phyloP scores from a whole-genome alignment of 2,329 filamentous ascomycete species.

The Epichloe gansuensis region DNA sequence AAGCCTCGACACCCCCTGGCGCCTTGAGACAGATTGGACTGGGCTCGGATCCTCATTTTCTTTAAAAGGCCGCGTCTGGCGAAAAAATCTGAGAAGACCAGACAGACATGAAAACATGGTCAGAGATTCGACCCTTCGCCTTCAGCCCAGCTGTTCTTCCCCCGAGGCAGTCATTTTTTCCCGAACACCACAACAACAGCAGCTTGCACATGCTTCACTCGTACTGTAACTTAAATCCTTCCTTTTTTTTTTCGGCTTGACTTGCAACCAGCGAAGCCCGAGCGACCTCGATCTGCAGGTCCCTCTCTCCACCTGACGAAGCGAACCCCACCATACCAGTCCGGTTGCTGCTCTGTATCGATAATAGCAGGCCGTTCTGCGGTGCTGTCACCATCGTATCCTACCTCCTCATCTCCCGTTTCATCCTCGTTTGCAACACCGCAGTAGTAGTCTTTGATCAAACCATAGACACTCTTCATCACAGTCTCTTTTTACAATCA shows the following conservation, averaged over 20 bases:
- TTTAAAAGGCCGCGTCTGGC: background rate
- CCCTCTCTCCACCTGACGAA: background rate
- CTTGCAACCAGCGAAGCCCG: no score
- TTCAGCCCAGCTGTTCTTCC: no score
- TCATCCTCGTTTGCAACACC: background rate
- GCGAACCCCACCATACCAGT: background rate
- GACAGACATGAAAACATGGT: no score
- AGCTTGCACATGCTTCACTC: no score
- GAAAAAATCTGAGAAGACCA: background rate
- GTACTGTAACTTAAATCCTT: no score
- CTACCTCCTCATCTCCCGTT: background rate
- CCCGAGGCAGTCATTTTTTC: no score
- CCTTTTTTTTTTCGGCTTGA: no score
- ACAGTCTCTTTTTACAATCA: background rate
- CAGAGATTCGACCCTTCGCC: no score
- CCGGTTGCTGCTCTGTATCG: background rate
- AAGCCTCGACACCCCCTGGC: background rate
- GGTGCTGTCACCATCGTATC: background rate
- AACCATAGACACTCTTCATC: background rate
- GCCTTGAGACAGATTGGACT: background rate
- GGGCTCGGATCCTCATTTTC: background rate
- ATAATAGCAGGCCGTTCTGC: background rate
- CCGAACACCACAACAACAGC: no score
- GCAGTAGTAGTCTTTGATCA: background rate
- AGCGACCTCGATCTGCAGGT: background rate